A percentile compares a stretch with the other conserved stretches of the same genome.
Conservation (phyloP, 2,329 filamentous ascomycete species). For the Arthrobotrys pseudoclavata region DNA sequence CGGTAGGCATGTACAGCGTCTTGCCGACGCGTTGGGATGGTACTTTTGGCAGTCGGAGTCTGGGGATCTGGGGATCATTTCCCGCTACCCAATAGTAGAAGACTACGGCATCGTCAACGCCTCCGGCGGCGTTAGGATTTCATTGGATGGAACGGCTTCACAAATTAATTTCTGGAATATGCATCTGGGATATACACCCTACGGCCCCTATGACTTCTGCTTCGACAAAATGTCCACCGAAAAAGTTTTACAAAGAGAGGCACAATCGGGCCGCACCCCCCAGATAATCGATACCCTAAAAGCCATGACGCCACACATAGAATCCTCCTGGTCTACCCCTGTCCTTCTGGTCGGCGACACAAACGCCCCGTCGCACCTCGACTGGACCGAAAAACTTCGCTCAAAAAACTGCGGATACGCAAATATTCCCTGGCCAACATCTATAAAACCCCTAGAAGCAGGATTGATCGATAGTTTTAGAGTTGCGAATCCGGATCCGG, state of each 20-base stretch:
- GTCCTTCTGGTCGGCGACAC: conserved; percentile 67
- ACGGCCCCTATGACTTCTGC: conserved; percentile 69
- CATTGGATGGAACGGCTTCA: conserved; percentile 64
- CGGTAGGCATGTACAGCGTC: conserved; percentile 64
- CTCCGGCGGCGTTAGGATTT: conserved; percentile 65
- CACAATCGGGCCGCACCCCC: conserved; percentile 66
- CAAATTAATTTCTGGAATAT: conserved; percentile 66
- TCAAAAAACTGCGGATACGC: conserved; percentile 66
- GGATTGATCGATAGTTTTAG: conserved; percentile 68
- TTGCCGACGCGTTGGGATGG: conserved; percentile 67
- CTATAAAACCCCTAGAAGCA: conserved; percentile 64
- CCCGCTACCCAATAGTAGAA: conserved; percentile 67
- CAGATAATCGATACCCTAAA: conserved; percentile 66
- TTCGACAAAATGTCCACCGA: conserved; percentile 65
- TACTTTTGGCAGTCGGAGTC: conserved; percentile 65
- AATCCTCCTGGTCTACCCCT: conserved; percentile 64
- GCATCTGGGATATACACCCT: conserved; percentile 67
- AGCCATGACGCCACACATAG: conserved; percentile 65
- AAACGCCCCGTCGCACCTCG: conserved; percentile 68
- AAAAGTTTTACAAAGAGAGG: conserved; percentile 65
- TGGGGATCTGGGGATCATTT: conserved; percentile 65
- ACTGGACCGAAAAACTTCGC: conserved; percentile 66
- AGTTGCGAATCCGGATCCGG: conserved; percentile 66
- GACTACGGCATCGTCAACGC: conserved; percentile 63
- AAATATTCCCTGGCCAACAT: conserved; percentile 67